These are phyloP conservation scores for Ophiostoma perfectum DNA, from an alignment of 2,329 filamentous ascomycete genomes.

Conservation along the genomic window DNA sequence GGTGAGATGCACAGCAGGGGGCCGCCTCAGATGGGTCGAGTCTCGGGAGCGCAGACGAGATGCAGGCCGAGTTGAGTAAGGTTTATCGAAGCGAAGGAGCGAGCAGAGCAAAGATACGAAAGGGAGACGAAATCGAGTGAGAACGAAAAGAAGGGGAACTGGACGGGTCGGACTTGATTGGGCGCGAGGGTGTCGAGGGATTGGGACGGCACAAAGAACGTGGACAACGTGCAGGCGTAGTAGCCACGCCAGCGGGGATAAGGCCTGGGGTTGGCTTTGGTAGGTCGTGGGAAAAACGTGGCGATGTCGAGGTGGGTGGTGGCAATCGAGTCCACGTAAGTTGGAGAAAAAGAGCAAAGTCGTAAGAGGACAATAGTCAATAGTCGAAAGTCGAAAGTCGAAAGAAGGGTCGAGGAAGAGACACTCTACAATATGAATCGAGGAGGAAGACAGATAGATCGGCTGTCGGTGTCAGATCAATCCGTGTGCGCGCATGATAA, in stretches of 20 bases:
- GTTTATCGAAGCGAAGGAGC: background rate
- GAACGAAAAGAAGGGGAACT: background rate
- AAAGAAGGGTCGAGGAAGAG: background rate
- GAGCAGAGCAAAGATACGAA: background rate
- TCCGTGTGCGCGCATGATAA: slow-evolving; percentile 2
- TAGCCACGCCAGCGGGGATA: slow-evolving; percentile 5
- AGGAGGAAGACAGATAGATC: background rate
- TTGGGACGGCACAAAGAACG: slow-evolving; percentile 5
- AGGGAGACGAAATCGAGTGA: background rate
- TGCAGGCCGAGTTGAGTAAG: background rate
- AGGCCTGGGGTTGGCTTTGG: slow-evolving; percentile 2
- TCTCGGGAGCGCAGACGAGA: slow-evolving; percentile 15
- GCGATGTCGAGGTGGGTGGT: slow-evolving; percentile 1
- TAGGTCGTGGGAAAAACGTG: slow-evolving; percentile 9
- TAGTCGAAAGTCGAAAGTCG: background rate
- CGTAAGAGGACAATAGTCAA: background rate
- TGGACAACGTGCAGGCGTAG: slow-evolving; percentile 6
- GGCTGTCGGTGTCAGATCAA: background rate
- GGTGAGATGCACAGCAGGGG: slow-evolving; percentile 16
- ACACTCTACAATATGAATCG: background rate
- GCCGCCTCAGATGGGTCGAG: slow-evolving; percentile 20
- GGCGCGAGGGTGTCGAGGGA: background rate
- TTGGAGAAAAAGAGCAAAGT: background rate
- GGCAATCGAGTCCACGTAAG: background rate
- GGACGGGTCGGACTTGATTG: background rate